Conservation (phyloP, 257 asterid genomes). For the Ilex aquifolium region DNA sequence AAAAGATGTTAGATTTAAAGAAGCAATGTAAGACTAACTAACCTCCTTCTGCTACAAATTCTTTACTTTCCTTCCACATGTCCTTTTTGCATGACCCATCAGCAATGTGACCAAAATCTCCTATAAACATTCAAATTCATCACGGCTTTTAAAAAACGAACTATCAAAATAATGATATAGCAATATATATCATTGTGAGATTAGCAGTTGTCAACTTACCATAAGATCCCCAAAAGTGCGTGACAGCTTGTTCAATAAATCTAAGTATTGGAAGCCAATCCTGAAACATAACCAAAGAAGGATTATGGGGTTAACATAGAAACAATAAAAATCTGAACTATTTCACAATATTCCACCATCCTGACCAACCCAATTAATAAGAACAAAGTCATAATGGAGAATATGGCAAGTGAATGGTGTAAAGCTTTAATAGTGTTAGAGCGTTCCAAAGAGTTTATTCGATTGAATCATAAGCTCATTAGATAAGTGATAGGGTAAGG, state of each 20-base stretch:
- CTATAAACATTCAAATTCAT: background rate
- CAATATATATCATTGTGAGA: background rate
- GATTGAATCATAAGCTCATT: no score
- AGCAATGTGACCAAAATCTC: constrained; percentile 6
- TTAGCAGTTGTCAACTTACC: constrained; percentile 40
- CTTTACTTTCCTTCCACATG: background rate
- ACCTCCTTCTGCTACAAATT: background rate
- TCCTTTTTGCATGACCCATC: background rate
- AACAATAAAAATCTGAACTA: constrained; percentile 3
- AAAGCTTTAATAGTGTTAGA: no score
- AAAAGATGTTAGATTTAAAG: background rate
- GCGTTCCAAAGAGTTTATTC: no score
- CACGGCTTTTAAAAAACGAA: constrained; percentile 1
- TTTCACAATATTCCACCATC: constrained; percentile 10
- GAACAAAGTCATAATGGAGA: background rate
- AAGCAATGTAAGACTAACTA: background rate
- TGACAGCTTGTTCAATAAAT: constrained; percentile 52
- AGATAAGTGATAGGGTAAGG: no score
- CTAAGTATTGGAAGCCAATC: constrained; percentile 74
- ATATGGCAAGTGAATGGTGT: background rate
- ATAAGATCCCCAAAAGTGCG: constrained; percentile 51
- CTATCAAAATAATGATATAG: background rate
- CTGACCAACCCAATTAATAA: background rate
- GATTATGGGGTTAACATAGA: background rate
- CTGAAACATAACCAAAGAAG: constrained; percentile 24